Evolutionary conservation across 768 basidiomycete species (phyloP).

Genomic region (Kwoniella dendrophila): DNA sequence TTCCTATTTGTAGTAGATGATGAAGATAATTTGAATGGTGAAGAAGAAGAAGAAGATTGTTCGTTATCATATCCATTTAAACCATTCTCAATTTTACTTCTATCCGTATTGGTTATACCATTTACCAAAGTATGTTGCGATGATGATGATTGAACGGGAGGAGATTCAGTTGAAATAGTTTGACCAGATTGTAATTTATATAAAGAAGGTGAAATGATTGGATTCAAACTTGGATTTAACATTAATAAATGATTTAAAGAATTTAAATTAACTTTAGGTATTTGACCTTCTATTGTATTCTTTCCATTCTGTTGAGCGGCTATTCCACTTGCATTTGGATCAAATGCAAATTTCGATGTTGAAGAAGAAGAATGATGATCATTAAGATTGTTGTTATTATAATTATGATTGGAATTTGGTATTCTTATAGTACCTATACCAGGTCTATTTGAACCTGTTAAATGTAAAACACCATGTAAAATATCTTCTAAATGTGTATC

Average conservation of each 20-base stretch:
- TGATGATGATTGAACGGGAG: neutral
- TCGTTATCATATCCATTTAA: too few relatives aligned
- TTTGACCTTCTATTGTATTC: constrained; percentile 58
- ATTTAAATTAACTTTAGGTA: constrained; percentile 38
- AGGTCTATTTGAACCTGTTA: constrained; percentile 36
- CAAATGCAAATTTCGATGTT: too few relatives aligned
- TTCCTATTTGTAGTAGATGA: neutral
- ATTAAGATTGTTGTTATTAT: neutral
- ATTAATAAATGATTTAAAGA: constrained; percentile 33
- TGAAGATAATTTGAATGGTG: neutral
- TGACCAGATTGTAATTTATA: constrained; percentile 22
- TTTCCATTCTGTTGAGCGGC: neutral
- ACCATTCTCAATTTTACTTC: neutral
- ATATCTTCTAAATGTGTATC: constrained; percentile 41
- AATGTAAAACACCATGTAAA: constrained; percentile 32
- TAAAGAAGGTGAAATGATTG: constrained; percentile 35
- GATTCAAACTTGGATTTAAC: constrained; percentile 36
- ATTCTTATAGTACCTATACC: constrained; percentile 34
- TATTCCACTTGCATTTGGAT: neutral
- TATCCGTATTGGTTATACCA: neutral
- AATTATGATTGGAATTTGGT: constrained; percentile 1
- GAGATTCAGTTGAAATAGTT: neutral
- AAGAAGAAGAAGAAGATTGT: too few relatives aligned
- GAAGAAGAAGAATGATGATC: too few relatives aligned
- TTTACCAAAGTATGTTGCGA: too few relatives aligned